Evolutionary conservation across 768 basidiomycete species (phyloP), one percentile per base, ranked within the genome.

Genomic region (Hortiboletus campestris): DNA sequence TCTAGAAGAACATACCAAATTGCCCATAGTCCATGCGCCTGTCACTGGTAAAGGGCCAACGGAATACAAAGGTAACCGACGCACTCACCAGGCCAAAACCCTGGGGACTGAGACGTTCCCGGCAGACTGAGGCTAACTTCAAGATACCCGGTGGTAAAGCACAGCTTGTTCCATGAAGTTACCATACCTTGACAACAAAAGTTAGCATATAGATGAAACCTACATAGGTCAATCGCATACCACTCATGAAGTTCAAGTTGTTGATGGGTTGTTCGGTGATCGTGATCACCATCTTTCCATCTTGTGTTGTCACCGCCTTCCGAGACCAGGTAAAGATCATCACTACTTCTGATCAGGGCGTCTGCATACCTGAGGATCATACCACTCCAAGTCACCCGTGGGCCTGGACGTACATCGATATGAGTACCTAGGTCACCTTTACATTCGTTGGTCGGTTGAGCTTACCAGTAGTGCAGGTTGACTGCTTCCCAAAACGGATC

Each of bases 91-190:
- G 96, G 94, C 95, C 94, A 97, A 57, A 91, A 78, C 7, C 94
- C 94, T 12, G 87, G 81, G 16, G 79, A 76, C 39, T 65, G 59
- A 1, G 80, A 74, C 12, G 75, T 70, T 6, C 90, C 91, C 17
- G 91, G 90, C 61, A 92, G 68, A 67, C 88, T 90, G 19, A 92
- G 63, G n/a, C 78, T 81, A 3, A 88, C 83, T 73, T 97, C 97
- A 53, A 98, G 76, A 67, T 94, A 94, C 2, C 92, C 94, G 0
- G 92, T 93, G 16, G 86, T 95, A 74, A 94, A 97, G 74, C 95
- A 98, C 51, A 97, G 73, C 73, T 97, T 92, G 74, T 97, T 96
- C 94, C 95, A 97, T 13, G 85, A 81, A 61, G 88, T 85, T 11
- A 94, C 50, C 86, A 88, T 87, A 36, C 83, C 84, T 81, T 55